Percentiles rank a stretch among this genome's conserved stretches.
Conservation (phyloP, 768 basidiomycete species). For the Tephrocybe sp. region DNA sequence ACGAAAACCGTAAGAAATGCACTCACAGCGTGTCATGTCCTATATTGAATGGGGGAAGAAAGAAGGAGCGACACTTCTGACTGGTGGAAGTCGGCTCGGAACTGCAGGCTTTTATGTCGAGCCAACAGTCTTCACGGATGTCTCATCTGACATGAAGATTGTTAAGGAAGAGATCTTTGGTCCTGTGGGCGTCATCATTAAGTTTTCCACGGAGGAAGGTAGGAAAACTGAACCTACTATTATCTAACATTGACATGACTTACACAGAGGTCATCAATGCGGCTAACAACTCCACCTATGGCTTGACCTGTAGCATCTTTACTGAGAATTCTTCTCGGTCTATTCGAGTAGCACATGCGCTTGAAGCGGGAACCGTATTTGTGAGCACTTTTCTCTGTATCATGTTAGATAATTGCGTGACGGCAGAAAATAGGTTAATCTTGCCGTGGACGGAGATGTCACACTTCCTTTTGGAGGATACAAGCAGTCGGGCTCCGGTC, state of each 20-base stretch:
- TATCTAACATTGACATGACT: too few relatives aligned
- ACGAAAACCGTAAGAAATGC: too few relatives aligned
- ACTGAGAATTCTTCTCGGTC: conserved; percentile 27
- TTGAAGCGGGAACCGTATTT: conserved; percentile 70
- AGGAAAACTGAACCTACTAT: not conserved
- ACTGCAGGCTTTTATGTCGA: conserved; percentile 46
- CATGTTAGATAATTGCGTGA: not conserved
- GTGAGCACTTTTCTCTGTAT: too few relatives aligned
- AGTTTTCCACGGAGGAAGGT: conserved; percentile 38
- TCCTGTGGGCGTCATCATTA: conserved; percentile 63
- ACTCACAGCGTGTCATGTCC: conserved; percentile 51
- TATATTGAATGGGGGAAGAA: conserved; percentile 69
- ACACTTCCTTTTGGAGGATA: conserved; percentile 81
- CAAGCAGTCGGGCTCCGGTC: conserved; percentile 83
- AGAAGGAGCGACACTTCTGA: conserved; percentile 56
- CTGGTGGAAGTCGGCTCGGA: conserved; percentile 53
- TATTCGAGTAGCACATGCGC: conserved; percentile 42
- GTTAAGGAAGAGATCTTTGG: conserved; percentile 66
- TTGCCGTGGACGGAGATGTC: conserved; percentile 42
- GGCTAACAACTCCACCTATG: conserved; percentile 17
- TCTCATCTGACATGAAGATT: conserved; percentile 57
- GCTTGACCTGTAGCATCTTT: conserved; percentile 16
- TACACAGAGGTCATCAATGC: conserved; percentile 17
- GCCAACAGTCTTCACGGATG: conserved; percentile 68
- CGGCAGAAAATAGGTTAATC: conserved; percentile 39